phyloP scores from a whole-genome alignment of 1,284 basidiomycete species.

The Sanguinoderma infundibulare region DNA sequence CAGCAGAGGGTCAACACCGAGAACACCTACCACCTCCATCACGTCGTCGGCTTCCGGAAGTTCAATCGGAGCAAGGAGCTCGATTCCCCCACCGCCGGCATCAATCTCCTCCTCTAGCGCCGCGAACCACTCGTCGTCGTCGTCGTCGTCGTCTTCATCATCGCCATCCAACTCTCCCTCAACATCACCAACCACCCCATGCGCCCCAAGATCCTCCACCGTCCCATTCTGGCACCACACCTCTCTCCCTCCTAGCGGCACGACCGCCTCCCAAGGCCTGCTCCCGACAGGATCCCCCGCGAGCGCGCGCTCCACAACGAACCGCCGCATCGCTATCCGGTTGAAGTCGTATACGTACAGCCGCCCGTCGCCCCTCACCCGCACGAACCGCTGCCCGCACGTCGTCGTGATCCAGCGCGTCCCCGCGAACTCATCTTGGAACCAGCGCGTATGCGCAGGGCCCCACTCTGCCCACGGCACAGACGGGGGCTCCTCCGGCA shows the following conservation, averaged over 20 bases:
- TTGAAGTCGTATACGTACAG: constrained; percentile 49
- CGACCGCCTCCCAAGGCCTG: constrained; percentile 4
- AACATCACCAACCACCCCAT: background rate
- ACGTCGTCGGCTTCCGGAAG: background rate
- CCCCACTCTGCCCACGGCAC: constrained; percentile 50
- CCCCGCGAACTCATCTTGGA: constrained; percentile 40
- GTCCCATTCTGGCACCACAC: background rate
- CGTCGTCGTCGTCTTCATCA: background rate
- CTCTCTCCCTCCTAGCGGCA: constrained; percentile 7
- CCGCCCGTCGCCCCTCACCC: constrained; percentile 29
- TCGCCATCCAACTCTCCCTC: background rate
- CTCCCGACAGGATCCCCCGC: constrained; percentile 15
- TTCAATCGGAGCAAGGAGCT: background rate
- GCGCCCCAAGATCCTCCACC: background rate
- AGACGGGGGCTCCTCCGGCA: background rate
- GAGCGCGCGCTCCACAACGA: constrained; percentile 10
- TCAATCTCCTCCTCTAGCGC: background rate
- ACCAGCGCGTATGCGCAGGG: constrained; percentile 44
- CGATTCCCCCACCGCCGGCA: background rate
- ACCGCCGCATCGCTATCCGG: constrained; percentile 34
- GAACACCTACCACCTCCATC: background rate
- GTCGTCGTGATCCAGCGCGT: constrained; percentile 55
- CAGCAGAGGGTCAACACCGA: too few species aligned
- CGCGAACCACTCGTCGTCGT: background rate
- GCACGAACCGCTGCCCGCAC: constrained; percentile 48